Base-by-base conservation (phyloP, 192 early-diverging fungal species). In the Gamsiella multidivaricata region DNA sequence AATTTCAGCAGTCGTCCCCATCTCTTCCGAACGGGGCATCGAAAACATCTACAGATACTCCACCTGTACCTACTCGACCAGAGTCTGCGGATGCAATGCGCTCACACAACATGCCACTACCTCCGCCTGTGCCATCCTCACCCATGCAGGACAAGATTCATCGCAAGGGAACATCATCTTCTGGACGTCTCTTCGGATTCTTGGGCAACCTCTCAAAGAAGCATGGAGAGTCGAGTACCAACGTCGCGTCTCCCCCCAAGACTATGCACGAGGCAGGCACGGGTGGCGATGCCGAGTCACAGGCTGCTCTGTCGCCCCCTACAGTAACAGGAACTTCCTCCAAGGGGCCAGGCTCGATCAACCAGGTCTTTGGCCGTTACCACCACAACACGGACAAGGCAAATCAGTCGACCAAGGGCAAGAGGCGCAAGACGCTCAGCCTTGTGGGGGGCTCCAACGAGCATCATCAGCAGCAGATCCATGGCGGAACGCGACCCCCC, bases 171-270 rank as follows among this genome's bases (percentile, higher is more conserved):
- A 41, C 62, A 11, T 66, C 74, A 10, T 57, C 74, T 25, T 62
- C 74, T n/a, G 66, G 60, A 53, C 65, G 65, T 15, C 60, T 78
- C 36, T 69, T 78, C 53, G 74, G 74, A 26, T 78, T 78, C 52
- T 63, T 78, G 59, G 74, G 74, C 22, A 54, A 68, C 29, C 49
- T 69, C 20, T 78, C 74, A 9, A 78, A 78, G 74, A 78, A 78
- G 55, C 32, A 78, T 41, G 65, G 65, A 25, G 65, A 72, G 28
- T 73, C 70, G 1, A 73, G 37, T 23, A 31, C 73, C 5, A 61
- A 61, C 28, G 25, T 56, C 15, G 31, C 51, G 6, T 67, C 74
- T 2, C 69, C 74, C 11, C 65, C 65, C 23, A 78, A 78, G 65
- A 49, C 25, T 33, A 42, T 66, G 2, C 65, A 78, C 0, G 58